These are phyloP conservation scores for Groenewaldozyma sp. DNA, from an alignment of 1,139 yeast species.

Conservation along the genomic window DNA sequence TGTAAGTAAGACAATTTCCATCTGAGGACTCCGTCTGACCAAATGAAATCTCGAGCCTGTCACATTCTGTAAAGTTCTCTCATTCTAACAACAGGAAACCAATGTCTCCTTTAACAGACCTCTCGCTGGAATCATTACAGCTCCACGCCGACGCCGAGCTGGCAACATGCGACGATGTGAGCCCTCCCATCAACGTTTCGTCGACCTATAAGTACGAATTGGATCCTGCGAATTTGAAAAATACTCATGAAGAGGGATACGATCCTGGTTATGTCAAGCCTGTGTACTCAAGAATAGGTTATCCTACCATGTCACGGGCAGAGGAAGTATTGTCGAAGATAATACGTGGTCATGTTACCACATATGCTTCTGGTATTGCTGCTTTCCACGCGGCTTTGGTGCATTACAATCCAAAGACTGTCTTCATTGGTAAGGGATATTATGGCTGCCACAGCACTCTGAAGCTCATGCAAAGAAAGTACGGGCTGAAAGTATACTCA, in stretches of 20 bases:
- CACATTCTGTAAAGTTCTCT: too few species aligned
- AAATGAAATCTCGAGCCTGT: too few species aligned
- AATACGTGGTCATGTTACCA: slow-evolving; percentile 45
- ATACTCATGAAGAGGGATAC: slow-evolving; percentile 35
- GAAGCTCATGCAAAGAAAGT: slow-evolving; percentile 50
- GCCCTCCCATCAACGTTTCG: slow-evolving; percentile 73
- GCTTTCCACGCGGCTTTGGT: slow-evolving; percentile 75
- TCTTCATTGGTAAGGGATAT: slow-evolving; percentile 73
- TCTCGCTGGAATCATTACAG: slow-evolving; percentile 4
- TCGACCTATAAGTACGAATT: slow-evolving; percentile 64
- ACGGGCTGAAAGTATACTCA: slow-evolving; percentile 45
- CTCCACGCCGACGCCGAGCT: slow-evolving; percentile 27
- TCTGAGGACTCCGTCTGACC: too few species aligned
- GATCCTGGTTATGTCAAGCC: slow-evolving; percentile 21
- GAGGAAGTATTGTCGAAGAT: slow-evolving; percentile 59
- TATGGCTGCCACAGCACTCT: slow-evolving; percentile 76
- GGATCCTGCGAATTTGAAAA: slow-evolving; percentile 44
- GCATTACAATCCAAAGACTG: slow-evolving; percentile 60
- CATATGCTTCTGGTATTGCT: slow-evolving; percentile 69
- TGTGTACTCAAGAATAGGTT: slow-evolving; percentile 61
- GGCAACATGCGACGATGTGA: slow-evolving; percentile 41
- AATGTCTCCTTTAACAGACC: too few species aligned
- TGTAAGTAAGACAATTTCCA: too few species aligned
- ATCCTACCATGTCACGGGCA: slow-evolving; percentile 59
- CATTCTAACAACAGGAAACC: too few species aligned